A percentile compares a stretch with the other conserved stretches of the same genome.
phyloP scores from a whole-genome alignment of 768 basidiomycete genomes.

The Tylopilus felleus region DNA sequence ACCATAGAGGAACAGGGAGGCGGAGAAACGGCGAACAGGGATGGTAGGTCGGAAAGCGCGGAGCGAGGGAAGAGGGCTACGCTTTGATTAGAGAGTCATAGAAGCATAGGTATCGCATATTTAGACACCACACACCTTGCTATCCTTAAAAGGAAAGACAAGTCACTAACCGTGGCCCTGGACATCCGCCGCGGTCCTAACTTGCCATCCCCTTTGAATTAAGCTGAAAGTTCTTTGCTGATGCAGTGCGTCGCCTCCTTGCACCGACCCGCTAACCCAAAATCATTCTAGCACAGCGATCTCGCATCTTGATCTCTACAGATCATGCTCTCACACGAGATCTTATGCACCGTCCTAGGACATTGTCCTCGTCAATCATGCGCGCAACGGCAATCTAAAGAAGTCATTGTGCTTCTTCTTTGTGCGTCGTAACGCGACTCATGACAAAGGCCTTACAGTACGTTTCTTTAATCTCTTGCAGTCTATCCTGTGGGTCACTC shows the following conservation, averaged over 20 bases:
- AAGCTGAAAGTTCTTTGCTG: background rate
- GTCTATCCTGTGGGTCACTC: constrained; percentile 11
- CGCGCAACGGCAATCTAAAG: constrained; percentile 9
- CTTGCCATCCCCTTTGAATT: background rate
- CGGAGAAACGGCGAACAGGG: constrained; percentile 26
- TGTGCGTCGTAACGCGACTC: constrained; percentile 5
- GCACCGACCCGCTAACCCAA: constrained; percentile 7
- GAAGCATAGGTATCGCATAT: constrained; percentile 29
- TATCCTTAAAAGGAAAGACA: constrained; percentile 3
- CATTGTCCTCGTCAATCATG: constrained; percentile 8
- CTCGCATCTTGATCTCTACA: constrained; percentile 24
- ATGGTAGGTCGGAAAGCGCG: constrained; percentile 38
- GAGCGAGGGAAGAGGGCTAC: constrained; percentile 50
- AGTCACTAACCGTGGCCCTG: constrained; percentile 21
- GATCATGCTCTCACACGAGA: constrained; percentile 11
- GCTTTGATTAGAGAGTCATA: constrained; percentile 33
- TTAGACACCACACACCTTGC: background rate
- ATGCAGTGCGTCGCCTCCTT: background rate
- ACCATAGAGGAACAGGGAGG: constrained; percentile 19
- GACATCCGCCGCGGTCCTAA: constrained; percentile 16
- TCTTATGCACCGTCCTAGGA: constrained; percentile 16
- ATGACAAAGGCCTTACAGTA: constrained; percentile 27
- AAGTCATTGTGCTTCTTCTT: constrained; percentile 25
- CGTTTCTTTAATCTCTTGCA: constrained; percentile 14
- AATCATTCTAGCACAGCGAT: constrained; percentile 29